Percentiles rank a stretch among this genome's conserved stretches.
phyloP scores from a whole-genome alignment of 768 basidiomycete species.

The Kwoniella botswanensis region DNA sequence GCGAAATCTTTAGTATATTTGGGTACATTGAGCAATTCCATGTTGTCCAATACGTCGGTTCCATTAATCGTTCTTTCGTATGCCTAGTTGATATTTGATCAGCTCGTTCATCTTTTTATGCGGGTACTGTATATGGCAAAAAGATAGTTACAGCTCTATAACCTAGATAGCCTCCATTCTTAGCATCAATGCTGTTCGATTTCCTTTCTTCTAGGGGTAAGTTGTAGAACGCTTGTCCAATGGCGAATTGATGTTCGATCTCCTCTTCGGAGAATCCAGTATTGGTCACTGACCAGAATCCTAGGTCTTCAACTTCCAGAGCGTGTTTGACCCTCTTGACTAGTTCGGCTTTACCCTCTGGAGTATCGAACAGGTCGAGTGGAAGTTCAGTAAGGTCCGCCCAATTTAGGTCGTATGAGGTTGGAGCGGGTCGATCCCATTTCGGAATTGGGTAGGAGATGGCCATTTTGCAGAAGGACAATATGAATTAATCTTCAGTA shows the following conservation, averaged over 20 bases:
- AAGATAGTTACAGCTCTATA: constrained; percentile 56
- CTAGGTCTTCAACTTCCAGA: constrained; percentile 31
- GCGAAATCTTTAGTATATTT: constrained; percentile 57
- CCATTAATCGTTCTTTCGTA: constrained; percentile 55
- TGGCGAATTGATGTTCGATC: constrained; percentile 57
- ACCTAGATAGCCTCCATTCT: constrained; percentile 59
- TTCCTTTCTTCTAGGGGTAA: constrained; percentile 59
- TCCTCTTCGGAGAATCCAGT: constrained; percentile 60
- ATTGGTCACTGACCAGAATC: constrained; percentile 55
- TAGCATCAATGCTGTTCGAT: constrained; percentile 55
- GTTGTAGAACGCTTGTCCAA: constrained; percentile 60
- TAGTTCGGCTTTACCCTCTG: constrained; percentile 37
- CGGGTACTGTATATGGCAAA: neutral
- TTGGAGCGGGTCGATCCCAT: constrained; percentile 40
- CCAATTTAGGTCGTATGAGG: constrained; percentile 55
- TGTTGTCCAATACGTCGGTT: constrained; percentile 59
- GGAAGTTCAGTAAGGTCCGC: constrained; percentile 51
- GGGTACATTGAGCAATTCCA: constrained; percentile 60
- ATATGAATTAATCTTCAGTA: neutral
- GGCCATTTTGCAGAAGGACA: constrained; percentile 16
- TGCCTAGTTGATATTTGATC: constrained; percentile 8
- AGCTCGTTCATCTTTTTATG: too few relatives aligned
- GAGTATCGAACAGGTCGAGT: constrained; percentile 35
- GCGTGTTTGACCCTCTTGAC: constrained; percentile 41
- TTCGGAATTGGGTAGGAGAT: constrained; percentile 33